Percentiles rank a stretch among this genome's conserved stretches.
Evolutionary conservation across 1,139 yeast genomes (phyloP).

Genomic region (Lipomyces yarrowii): DNA sequence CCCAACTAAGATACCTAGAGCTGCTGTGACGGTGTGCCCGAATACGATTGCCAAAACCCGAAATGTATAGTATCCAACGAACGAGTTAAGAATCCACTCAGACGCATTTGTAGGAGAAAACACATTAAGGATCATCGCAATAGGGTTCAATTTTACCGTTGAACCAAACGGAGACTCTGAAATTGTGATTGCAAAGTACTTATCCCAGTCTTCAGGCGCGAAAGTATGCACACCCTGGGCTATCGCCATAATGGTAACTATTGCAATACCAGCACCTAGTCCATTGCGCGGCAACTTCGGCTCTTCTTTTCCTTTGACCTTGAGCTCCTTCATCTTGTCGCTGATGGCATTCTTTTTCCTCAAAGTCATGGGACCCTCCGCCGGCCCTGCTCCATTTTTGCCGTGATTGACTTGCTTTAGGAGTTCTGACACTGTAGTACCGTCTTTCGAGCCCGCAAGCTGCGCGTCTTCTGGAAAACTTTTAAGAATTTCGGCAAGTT

Average conservation of each 20-base stretch:
- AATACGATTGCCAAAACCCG: slow-evolving; percentile 18
- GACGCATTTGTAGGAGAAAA: slow-evolving; percentile 15
- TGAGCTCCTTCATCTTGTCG: neutral
- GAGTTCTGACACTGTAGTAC: neutral
- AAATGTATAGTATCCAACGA: slow-evolving; percentile 17
- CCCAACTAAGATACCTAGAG: slow-evolving; percentile 13
- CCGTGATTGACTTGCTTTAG: neutral
- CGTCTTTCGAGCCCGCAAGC: neutral
- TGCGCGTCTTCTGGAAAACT: neutral
- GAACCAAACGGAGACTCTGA: slow-evolving; percentile 8
- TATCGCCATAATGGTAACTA: slow-evolving; percentile 2
- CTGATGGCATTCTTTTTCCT: neutral
- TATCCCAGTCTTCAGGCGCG: slow-evolving; percentile 8
- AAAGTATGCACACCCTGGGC: neutral
- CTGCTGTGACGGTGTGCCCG: slow-evolving; percentile 11
- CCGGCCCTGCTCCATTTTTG: neutral
- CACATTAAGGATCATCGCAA: slow-evolving; percentile 13
- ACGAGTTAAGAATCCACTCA: slow-evolving; percentile 18
- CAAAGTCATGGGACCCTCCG: neutral
- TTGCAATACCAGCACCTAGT: slow-evolving; percentile 5
- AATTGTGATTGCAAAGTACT: slow-evolving; percentile 12
- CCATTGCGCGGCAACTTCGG: slow-evolving; percentile 8
- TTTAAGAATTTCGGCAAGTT: neutral
- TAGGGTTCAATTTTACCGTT: slow-evolving; percentile 2
- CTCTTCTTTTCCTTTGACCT: neutral